phyloP scores from a whole-genome alignment of 495 filamentous ascomycete genomes.

The Aspergillus sparsus region DNA sequence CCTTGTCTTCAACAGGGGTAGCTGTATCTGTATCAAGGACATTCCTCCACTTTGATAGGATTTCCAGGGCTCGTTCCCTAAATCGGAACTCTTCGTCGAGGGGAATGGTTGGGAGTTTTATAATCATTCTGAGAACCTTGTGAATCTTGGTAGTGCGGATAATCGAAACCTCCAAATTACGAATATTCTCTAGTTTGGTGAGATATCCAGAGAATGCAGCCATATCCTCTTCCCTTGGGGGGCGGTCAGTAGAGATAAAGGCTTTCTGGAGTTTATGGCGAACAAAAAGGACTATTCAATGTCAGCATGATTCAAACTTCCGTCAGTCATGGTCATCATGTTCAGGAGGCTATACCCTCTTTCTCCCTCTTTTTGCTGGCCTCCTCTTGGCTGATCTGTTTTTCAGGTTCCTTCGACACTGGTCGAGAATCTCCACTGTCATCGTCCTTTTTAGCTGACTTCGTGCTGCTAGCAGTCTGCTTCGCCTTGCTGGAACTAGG shows the following conservation, averaged over 20 bases:
- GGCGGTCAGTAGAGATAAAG: slow-evolving; percentile 76
- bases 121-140: slow-evolving; percentile 88
- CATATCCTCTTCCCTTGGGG: slow-evolving; percentile 90
- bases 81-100: slow-evolving; percentile 83
- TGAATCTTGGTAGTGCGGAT: slow-evolving; percentile 88
- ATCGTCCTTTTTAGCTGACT: slow-evolving; percentile 45
- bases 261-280: slow-evolving; percentile 91
- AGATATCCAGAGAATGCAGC: slow-evolving; percentile 76
- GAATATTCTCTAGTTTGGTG: slow-evolving; percentile 72
- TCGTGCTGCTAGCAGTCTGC: slow-evolving; percentile 43
- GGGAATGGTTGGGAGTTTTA: slow-evolving; percentile 79
- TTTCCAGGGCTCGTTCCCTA: slow-evolving; percentile 70
- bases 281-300: slow-evolving; percentile 67
- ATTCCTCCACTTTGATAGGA: slow-evolving; percentile 82
- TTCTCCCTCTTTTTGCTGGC: slow-evolving; percentile 65
- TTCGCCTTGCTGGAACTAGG: slow-evolving; percentile 63
- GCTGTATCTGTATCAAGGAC: slow-evolving; percentile 61
- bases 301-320: slow-evolving; percentile 5
- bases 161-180: slow-evolving; percentile 80
- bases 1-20: slow-evolving; percentile 40
- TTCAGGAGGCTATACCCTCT: slow-evolving; percentile 54
- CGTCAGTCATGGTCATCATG: neutral
- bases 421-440: slow-evolving; percentile 43
- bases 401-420: slow-evolving; percentile 54
- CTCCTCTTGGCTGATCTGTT: slow-evolving; percentile 58